A percentile compares a stretch with the other conserved stretches of the same genome.
These are phyloP conservation scores for Coelastrella sp. DNA, from an alignment of 139 green algal species.

Conservation along the genomic window DNA sequence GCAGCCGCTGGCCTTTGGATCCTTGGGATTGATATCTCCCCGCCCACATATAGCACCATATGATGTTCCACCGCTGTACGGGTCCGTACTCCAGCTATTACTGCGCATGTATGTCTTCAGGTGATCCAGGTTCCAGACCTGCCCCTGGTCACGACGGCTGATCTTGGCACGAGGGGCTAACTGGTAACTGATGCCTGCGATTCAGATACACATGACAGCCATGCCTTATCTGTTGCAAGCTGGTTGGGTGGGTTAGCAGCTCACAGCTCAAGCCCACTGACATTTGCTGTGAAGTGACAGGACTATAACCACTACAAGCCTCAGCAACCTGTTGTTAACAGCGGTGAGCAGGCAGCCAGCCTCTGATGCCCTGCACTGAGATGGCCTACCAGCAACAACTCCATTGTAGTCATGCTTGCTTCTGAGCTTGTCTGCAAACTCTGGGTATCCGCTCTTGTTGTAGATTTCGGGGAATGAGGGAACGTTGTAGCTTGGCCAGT, in stretches of 20 bases:
- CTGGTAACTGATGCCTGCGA: conserved; percentile 65
- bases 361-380: not conserved
- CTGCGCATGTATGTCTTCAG: conserved; percentile 76
- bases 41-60: conserved; percentile 74
- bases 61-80: conserved; percentile 45
- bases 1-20: conserved; percentile 65
- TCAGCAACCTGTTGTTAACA: not conserved
- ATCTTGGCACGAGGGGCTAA: conserved; percentile 73
- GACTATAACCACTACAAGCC: not conserved
- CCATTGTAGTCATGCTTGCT: conserved; percentile 30
- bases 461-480: conserved; percentile 77
- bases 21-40: conserved; percentile 68
- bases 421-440: conserved; percentile 47
- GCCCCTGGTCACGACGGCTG: conserved; percentile 73
- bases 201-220: not conserved
- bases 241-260: no score
- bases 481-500: conserved; percentile 86
- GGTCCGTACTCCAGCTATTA: conserved; percentile 73
- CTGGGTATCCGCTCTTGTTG: conserved; percentile 65
- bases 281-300: not conserved
- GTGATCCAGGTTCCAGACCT: conserved; percentile 50
- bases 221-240: no score
- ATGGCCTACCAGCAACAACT: conserved; percentile 2
- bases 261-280: not conserved
- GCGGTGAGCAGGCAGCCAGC: not conserved